Conservation (phyloP, 306 rosid species). For the Gillenia trifoliata region DNA sequence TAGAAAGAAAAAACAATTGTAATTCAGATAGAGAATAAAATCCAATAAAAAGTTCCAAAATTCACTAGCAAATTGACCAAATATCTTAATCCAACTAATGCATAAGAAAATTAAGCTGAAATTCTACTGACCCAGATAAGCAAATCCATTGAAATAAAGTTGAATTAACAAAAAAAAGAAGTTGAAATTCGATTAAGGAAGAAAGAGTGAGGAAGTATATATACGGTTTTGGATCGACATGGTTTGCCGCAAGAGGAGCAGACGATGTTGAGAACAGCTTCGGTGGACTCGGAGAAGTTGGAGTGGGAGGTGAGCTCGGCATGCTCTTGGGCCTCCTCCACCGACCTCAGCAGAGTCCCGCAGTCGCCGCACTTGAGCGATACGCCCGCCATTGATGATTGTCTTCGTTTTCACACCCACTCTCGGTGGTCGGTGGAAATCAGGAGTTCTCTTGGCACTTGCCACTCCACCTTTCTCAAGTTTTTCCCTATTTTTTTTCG, state of each 20-base stretch:
- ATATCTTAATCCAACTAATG: background rate
- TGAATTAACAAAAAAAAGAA: background rate
- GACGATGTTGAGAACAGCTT: constrained; percentile 85
- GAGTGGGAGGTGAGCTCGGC: constrained; percentile 93
- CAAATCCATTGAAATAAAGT: background rate
- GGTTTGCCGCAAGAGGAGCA: constrained; percentile 85
- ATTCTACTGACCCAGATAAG: background rate
- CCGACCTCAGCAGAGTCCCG: constrained; percentile 72
- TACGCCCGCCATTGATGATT: constrained; percentile 68
- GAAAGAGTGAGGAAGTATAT: background rate
- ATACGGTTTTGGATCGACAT: constrained; percentile 96
- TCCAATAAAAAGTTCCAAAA: background rate
- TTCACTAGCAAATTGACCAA: background rate
- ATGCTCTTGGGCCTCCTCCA: constrained; percentile 88
- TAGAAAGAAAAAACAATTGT: background rate
- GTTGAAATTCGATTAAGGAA: background rate
- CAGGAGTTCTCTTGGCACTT: background rate
- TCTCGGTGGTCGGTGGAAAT: background rate
- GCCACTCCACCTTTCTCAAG: background rate
- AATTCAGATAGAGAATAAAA: background rate
- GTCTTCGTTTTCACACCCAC: background rate
- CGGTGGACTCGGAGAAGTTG: constrained; percentile 93
- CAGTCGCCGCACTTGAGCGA: constrained; percentile 97
- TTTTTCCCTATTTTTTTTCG: background rate
- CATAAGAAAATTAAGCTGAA: background rate